Evolutionary conservation across 179 eudicot species (phyloP).

Genomic region (Carnegiea gigantea): DNA sequence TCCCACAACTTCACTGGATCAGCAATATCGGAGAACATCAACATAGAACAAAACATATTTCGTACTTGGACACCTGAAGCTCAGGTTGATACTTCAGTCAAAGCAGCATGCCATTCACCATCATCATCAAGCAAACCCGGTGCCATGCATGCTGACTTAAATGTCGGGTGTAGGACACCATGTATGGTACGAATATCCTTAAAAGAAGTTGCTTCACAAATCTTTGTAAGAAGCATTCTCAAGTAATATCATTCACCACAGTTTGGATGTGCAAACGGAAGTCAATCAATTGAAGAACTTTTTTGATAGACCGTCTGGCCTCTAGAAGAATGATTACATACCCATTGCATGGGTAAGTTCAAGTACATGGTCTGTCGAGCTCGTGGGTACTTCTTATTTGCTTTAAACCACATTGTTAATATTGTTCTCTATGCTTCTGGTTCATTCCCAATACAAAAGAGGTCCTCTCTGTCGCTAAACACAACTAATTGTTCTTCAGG

Average conservation of each 20-base stretch:
- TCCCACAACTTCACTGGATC: neutral
- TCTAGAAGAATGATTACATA: neutral
- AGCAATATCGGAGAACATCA: neutral
- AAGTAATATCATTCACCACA: neutral
- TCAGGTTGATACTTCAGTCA: neutral
- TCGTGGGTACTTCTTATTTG: neutral
- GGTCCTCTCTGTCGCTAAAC: neutral
- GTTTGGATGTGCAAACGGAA: neutral
- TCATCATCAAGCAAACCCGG: neutral
- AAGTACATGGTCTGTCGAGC: neutral
- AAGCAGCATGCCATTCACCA: slow-evolving; percentile 7
- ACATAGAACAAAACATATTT: neutral
- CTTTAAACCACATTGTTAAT: neutral
- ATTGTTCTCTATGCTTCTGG: neutral
- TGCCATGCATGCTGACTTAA: neutral
- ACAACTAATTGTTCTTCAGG: no score
- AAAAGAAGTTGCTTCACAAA: neutral
- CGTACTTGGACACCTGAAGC: neutral
- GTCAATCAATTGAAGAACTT: neutral
- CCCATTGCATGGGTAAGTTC: neutral
- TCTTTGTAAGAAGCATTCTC: neutral
- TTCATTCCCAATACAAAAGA: neutral
- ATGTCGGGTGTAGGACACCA: neutral
- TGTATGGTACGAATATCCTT: neutral
- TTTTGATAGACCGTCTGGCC: neutral